Base-by-base conservation (phyloP, 1,284 basidiomycete species). In the Austroboletus niveus region DNA sequence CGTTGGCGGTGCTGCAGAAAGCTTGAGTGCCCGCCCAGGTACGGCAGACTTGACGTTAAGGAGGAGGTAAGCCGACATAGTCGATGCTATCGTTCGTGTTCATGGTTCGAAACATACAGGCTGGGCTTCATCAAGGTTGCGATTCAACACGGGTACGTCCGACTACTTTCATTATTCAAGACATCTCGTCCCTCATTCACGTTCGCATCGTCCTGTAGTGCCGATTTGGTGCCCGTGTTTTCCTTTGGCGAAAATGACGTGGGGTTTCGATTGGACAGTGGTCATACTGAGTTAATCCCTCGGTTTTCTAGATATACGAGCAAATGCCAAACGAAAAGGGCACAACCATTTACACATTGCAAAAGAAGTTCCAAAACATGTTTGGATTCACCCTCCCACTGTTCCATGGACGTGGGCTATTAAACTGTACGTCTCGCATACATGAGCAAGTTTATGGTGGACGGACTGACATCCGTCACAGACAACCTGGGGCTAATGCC, bases 161-260 rank as follows among this genome's bases (percentile, higher is more conserved):
- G 17, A 34, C 45, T 29, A 42, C 45, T 20, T 22, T 49, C 11
- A 15, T 24, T 4, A 43, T 24, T 17, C 17, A 22, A 9, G 42
- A 36, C 39, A 49, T 41, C 30, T 45, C 29, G 24, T 30, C n/a
- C 15, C 17, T 49, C 17, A 51, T 40, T 47, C 34, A 53, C 31
- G 22, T 40, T 8, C 9, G 10, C 30, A 24, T 34, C 27, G 2
- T 30, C 29, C 8, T 29, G 29, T 58, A 92, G 90, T 43, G 94
- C 94, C 41, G 90, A 94, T 63, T 77, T 98, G 8, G 94, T 98
- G 0, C 95, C 94, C 0, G 93, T 96, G 1, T 97, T 97, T 65
- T 94, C 92, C 1, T 99, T 99, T 63, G 96, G 96, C 17, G 96
- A 99, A 75, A 99, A 99, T 69, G 96, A 99, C 68, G 93, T 94